Evolutionary conservation across 2,329 filamentous ascomycete species (phyloP).

Genomic region (Neurospora sp.): DNA sequence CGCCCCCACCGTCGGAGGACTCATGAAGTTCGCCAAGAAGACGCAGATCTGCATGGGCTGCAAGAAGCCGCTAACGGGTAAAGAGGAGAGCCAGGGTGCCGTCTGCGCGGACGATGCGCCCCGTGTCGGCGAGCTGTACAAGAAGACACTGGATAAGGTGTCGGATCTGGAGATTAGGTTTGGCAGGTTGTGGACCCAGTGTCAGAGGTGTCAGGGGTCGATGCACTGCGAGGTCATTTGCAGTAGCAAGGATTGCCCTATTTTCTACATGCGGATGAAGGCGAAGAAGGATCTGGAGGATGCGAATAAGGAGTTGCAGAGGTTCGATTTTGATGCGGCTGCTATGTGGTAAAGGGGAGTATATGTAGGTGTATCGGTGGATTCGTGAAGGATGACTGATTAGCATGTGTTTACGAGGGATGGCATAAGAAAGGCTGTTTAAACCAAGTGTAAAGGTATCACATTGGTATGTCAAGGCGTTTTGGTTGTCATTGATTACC

Average conservation of each 20-base stretch:
- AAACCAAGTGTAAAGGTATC: not conserved
- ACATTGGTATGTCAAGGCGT: not conserved
- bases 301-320: slow-evolving; percentile 74
- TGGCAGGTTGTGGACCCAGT: slow-evolving; percentile 92
- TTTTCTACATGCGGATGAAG: slow-evolving; percentile 99
- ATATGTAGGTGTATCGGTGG: not conserved
- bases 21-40: slow-evolving; percentile 99
- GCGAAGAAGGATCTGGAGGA: slow-evolving; percentile 98
- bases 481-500: not conserved
- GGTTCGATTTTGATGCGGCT: slow-evolving; percentile 56
- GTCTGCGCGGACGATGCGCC: slow-evolving; percentile 81
- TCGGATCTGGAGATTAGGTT: slow-evolving; percentile 91
- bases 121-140: slow-evolving; percentile 84
- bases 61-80: slow-evolving; percentile 83
- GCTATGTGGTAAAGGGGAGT: slow-evolving; percentile 16
- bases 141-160: slow-evolving; percentile 77
- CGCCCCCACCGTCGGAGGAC: slow-evolving; percentile 77
- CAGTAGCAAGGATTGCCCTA: slow-evolving; percentile 90
- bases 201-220: slow-evolving; percentile 93
- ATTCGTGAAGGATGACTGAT: not conserved
- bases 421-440: not conserved
- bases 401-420: not conserved
- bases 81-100: slow-evolving; percentile 71
- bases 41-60: slow-evolving; percentile 98
- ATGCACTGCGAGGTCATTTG: slow-evolving; percentile 99